Evolutionary conservation across 202 grass and related monocot genomes (phyloP).

Genomic region (Schoenoplectus triqueter): DNA sequence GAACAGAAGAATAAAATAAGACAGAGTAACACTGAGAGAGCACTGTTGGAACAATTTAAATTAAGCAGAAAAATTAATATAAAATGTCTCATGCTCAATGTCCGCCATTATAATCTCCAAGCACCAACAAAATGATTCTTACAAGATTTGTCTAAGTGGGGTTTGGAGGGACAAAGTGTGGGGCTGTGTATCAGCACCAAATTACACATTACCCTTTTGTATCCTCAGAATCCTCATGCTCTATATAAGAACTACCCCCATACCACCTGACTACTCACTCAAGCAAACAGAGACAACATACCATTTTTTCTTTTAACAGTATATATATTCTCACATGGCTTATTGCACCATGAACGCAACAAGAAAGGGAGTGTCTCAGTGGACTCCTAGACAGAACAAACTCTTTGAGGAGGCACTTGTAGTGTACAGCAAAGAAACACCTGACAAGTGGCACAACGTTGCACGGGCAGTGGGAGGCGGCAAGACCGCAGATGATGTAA

Average conservation of each 20-base stretch:
- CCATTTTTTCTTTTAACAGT: neutral
- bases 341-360: constrained; percentile 49
- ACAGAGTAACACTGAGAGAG: neutral
- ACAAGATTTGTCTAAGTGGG: too few relatives aligned
- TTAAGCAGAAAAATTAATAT: neutral
- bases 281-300: constrained; percentile 4
- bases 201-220: constrained; percentile 25
- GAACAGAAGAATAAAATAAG: too few relatives aligned
- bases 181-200: neutral
- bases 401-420: constrained; percentile 59
- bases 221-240: neutral
- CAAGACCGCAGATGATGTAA: constrained; percentile 57
- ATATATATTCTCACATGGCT: constrained; percentile 45
- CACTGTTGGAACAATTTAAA: neutral
- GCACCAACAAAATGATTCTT: too few relatives aligned
- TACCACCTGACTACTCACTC: neutral
- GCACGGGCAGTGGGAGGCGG: constrained; percentile 54
- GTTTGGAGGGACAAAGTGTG: neutral
- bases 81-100: too few relatives aligned
- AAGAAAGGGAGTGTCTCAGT: constrained; percentile 28
- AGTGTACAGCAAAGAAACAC: constrained; percentile 54
- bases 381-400: constrained; percentile 56
- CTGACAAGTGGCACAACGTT: constrained; percentile 66
- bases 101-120: too few relatives aligned
- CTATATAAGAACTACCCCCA: neutral